Evolutionary conservation across 257 asterid genomes (phyloP), one percentile per base, ranked within the genome.

Genomic region (Solanum piurae): DNA sequence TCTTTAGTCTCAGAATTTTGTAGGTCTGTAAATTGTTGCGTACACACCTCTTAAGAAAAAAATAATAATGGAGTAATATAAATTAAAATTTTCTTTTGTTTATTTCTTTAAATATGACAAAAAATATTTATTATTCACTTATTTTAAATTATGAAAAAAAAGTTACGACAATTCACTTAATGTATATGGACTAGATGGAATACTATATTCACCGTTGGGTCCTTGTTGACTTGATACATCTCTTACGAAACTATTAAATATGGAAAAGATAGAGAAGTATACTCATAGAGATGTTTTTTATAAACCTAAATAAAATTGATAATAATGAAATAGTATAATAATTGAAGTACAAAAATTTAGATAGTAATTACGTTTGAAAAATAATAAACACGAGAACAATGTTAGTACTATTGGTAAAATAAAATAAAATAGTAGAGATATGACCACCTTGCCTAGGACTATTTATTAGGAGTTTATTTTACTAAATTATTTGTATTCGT

Each of bases 131-230:
- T 3, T 18, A 18, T 55, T 55, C n/a, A 55, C 4, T 55, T 55
- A 18, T 55, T 55, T 2, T 52, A 3, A 52, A 6, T 18, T 55
- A 18, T 55, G 4, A 55, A 55, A 52, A 52, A 52, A 18, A 18
- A 49, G 1, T 18, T 55, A 3, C 0, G 4, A 55, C 1, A 18
- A 0, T 52, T 52, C n/a, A 52, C 10, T 18, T 55, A 55, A 55
- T 55, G 10, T 6, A 55, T 1, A 55, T 6, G 2, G 2, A 55
- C 4, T 18, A 2, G 0, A 55, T 7, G 2, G 10, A 18, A 2
- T 18, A 55, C 2, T 9, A 2, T 0, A 9, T n/a, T 64, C 16
- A 23, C 0, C 3, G 7, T n/a, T n/a, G 25, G 0, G 0, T 23
- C 0, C 6, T 21, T 4, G 0, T 60, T 60, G 1, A 60, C 5